These are phyloP conservation scores for Nicotiana noctiflora DNA, from an alignment of 257 asterid species.

Conservation along the genomic window DNA sequence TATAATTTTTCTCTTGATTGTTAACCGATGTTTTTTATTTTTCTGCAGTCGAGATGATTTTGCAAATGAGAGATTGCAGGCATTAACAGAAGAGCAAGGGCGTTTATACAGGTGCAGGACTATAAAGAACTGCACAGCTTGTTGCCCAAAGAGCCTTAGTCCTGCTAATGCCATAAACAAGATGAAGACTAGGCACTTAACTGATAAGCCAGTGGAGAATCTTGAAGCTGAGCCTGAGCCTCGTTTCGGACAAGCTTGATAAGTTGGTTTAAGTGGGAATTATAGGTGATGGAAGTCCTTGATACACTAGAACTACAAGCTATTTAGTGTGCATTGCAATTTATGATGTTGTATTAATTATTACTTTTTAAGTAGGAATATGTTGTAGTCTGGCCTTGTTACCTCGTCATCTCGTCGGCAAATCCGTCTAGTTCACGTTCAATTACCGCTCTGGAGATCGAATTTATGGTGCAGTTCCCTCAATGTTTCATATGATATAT, in stretches of 20 bases:
- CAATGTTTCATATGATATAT: no score
- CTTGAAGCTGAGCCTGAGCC: conserved; percentile 21
- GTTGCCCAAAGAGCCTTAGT: conserved; percentile 64
- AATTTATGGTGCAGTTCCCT: no score
- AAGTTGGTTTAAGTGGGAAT: neutral
- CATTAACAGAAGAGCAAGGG: conserved; percentile 41
- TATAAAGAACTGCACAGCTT: conserved; percentile 48
- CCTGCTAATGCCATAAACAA: conserved; percentile 66
- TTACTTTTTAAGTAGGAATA: no score
- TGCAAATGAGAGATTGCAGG: conserved; percentile 50
- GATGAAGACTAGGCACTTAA: conserved; percentile 51
- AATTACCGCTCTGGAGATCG: no score
- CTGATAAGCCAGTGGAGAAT: conserved; percentile 26
- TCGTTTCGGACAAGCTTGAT: conserved; percentile 14
- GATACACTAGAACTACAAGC: no score
- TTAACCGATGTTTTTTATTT: neutral
- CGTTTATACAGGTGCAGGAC: conserved; percentile 62
- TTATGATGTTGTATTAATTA: no score
- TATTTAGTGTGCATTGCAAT: no score
- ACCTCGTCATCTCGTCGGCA: no score
- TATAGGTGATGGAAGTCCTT: no score
- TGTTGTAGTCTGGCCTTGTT: no score
- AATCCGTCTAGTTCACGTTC: no score
- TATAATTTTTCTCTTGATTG: neutral
- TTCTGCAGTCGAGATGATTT: conserved; percentile 58